phyloP scores from a whole-genome alignment of 2,329 filamentous ascomycete genomes.

The Aschersonia sp. region DNA sequence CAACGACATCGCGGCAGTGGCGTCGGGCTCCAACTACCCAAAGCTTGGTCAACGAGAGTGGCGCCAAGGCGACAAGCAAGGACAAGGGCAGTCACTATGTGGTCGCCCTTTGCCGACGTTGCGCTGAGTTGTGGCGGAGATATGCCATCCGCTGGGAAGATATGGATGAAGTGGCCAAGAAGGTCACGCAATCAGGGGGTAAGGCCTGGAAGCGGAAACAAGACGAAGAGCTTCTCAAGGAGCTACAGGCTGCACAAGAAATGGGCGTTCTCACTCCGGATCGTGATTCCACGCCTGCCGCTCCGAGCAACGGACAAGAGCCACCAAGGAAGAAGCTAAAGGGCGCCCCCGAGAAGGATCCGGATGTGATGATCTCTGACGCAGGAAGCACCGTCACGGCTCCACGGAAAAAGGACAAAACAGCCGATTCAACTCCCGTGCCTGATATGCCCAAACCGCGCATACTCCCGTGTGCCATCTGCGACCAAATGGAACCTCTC shows the following conservation, averaged over 20 bases:
- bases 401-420: constrained; percentile 47
- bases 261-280: constrained; percentile 29
- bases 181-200: constrained; percentile 64
- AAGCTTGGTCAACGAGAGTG: constrained; percentile 51
- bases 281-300: constrained; percentile 22
- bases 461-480: constrained; percentile 73
- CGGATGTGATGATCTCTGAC: constrained; percentile 31
- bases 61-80: constrained; percentile 44
- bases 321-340: constrained; percentile 54
- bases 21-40: constrained; percentile 69
- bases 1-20: constrained; percentile 75
- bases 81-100: constrained; percentile 66
- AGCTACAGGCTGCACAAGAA: constrained; percentile 52
- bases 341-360: constrained; percentile 34
- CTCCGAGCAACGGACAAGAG: constrained; percentile 23
- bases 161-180: constrained; percentile 78
- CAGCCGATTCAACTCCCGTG: constrained; percentile 37
- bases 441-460: constrained; percentile 70
- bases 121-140: constrained; percentile 84
- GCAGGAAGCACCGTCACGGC: constrained; percentile 22
- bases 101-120: constrained; percentile 76
- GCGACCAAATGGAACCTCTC: constrained; percentile 55
- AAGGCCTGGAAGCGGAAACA: constrained; percentile 78
- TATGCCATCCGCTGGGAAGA: constrained; percentile 96
- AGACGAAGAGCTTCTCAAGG: constrained; percentile 78